Conservation (phyloP, 2,329 filamentous ascomycete species). For the Dactylonectria estremocensis region DNA sequence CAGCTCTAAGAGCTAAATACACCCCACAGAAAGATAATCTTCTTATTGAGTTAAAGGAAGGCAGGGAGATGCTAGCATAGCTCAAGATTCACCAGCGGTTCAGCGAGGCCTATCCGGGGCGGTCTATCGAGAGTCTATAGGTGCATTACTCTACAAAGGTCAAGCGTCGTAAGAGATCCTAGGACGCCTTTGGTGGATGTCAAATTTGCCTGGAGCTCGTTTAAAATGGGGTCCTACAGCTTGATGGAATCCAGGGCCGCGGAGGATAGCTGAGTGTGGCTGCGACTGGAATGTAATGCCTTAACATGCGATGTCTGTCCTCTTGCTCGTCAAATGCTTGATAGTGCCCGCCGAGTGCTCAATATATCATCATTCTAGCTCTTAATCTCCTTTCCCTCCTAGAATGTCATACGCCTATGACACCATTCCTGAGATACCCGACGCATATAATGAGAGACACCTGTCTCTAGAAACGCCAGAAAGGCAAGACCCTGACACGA, state of each 20-base stretch:
- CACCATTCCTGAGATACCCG: slow-evolving; percentile 4
- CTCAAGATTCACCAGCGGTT: no score
- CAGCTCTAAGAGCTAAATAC: no score
- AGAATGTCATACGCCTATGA: neutral
- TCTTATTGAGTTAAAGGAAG: no score
- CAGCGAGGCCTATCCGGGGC: no score
- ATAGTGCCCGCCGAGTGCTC: neutral
- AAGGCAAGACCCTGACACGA: slow-evolving; percentile 3
- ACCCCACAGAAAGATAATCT: no score
- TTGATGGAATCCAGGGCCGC: neutral
- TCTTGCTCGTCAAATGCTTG: neutral
- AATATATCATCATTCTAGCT: neutral
- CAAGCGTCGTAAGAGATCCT: neutral
- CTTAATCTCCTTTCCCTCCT: no score
- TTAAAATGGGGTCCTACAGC: neutral
- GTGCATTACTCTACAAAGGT: neutral
- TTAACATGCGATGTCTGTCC: neutral
- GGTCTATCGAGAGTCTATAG: neutral
- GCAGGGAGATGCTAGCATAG: no score
- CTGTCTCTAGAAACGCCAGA: slow-evolving; percentile 5
- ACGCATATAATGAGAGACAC: neutral
- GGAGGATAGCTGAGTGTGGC: no score
- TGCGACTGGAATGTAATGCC: no score
- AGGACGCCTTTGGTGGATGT: no score
- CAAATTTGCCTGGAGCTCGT: neutral